A percentile compares a stretch with the other conserved stretches of the same genome.
phyloP scores from a whole-genome alignment of 345 rosid species.

The Ceriops decandra region DNA sequence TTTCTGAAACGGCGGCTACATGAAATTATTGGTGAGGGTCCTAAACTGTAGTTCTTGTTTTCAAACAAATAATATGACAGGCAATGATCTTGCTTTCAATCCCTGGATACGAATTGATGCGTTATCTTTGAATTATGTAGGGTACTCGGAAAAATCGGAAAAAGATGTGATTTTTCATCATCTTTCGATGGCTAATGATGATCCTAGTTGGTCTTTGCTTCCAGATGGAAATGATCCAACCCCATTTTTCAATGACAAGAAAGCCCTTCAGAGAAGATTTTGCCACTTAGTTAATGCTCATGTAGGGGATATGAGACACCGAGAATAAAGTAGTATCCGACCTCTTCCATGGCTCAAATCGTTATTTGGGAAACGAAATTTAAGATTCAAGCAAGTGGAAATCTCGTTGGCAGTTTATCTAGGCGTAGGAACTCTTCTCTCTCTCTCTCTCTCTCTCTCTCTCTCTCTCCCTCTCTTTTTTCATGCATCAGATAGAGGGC shows the following conservation, averaged over 20 bases:
- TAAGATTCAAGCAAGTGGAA: constrained; percentile 27
- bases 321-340: constrained; percentile 13
- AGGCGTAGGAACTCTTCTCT: too few species aligned
- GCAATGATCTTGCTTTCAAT: too few species aligned
- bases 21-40: too few species aligned
- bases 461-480: too few species aligned
- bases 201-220: constrained; percentile 33
- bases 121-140: neutral
- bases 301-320: neutral
- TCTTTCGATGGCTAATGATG: constrained; percentile 21
- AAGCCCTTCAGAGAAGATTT: constrained; percentile 27
- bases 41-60: too few species aligned
- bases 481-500: too few species aligned
- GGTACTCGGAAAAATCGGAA: neutral
- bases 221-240: constrained; percentile 12
- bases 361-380: constrained; percentile 4
- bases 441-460: too few species aligned
- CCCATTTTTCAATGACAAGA: constrained; percentile 15
- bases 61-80: too few species aligned
- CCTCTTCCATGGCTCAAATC: constrained; percentile 12
- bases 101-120: too few species aligned
- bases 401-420: constrained; percentile 23
- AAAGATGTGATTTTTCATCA: neutral
- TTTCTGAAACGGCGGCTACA: too few species aligned
- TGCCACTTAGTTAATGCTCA: neutral